These are phyloP conservation scores for Amanita brunnescens DNA, from an alignment of 768 basidiomycete genomes.

Conservation along the genomic window DNA sequence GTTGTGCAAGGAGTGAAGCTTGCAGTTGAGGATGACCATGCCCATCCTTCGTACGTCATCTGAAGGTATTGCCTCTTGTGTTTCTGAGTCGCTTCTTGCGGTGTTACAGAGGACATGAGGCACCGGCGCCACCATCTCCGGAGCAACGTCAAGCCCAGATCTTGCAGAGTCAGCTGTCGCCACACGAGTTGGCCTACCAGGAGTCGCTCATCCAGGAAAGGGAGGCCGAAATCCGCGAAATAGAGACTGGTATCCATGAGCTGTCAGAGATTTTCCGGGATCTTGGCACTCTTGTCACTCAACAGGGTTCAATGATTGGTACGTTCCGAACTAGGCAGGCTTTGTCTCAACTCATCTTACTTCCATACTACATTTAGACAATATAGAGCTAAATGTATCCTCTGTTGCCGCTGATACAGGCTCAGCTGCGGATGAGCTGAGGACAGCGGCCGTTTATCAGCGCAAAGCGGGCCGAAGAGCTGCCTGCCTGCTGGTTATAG, in stretches of 20 bases:
- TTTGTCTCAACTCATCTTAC: not conserved
- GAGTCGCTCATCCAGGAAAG: slow-evolving; percentile 93
- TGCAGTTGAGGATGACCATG: slow-evolving; percentile 69
- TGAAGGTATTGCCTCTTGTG: not conserved
- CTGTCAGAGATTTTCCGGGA: slow-evolving; percentile 94
- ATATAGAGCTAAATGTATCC: slow-evolving; percentile 90
- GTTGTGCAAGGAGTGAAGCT: slow-evolving; percentile 83
- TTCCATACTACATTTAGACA: slow-evolving; percentile 44
- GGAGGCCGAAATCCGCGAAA: slow-evolving; percentile 90
- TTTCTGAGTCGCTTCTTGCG: not conserved
- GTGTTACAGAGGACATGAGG: slow-evolving; percentile 21
- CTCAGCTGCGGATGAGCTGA: slow-evolving; percentile 79
- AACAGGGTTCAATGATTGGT: slow-evolving; percentile 96
- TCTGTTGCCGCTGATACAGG: slow-evolving; percentile 78
- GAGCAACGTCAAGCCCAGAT: slow-evolving; percentile 64
- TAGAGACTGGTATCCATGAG: slow-evolving; percentile 95
- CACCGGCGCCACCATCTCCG: slow-evolving; percentile 30
- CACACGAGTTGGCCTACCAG: slow-evolving; percentile 91
- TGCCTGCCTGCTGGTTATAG: slow-evolving; percentile 81
- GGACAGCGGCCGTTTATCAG: slow-evolving; percentile 87
- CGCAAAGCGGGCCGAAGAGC: slow-evolving; percentile 87
- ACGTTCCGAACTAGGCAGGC: slow-evolving; percentile 17
- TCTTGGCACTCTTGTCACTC: slow-evolving; percentile 86
- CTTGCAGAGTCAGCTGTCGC: slow-evolving; percentile 68
- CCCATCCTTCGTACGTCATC: slow-evolving; percentile 18